phyloP scores from a whole-genome alignment of 352 stramenopile genomes.

The Sclerospora graminicola region DNA sequence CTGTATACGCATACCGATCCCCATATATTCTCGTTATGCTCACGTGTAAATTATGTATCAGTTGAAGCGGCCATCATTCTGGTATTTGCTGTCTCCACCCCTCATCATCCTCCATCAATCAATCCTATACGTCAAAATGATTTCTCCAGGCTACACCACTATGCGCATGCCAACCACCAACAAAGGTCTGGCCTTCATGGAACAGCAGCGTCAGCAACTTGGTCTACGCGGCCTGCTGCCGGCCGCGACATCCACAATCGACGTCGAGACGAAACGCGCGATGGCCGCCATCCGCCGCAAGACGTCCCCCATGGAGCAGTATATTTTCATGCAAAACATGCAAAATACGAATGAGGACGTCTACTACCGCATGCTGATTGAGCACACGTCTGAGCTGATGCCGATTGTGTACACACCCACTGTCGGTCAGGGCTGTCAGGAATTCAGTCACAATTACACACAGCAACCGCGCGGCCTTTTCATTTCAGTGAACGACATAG shows the following conservation, averaged over 20 bases:
- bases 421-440: conserved; percentile 87
- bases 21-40: too few relatives aligned
- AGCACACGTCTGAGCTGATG: conserved; percentile 88
- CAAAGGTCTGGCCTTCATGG: conserved; percentile 91
- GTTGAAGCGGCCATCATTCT: too few relatives aligned
- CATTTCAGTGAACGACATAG: conserved; percentile 78
- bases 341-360: conserved; percentile 86
- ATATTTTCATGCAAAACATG: conserved; percentile 88
- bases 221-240: conserved; percentile 86
- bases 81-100: too few relatives aligned
- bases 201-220: conserved; percentile 72
- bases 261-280: conserved; percentile 84
- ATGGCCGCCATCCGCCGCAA: conserved; percentile 78
- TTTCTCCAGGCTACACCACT: conserved; percentile 17
- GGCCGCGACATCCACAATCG: conserved; percentile 63
- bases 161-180: conserved; percentile 86
- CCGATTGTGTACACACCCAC: conserved; percentile 97
- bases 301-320: conserved; percentile 86
- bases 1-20: too few relatives aligned
- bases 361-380: conserved; percentile 88
- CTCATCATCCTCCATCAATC: too few relatives aligned
- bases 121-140: too few relatives aligned
- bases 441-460: conserved; percentile 88
- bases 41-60: too few relatives aligned
- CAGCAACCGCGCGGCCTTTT: conserved; percentile 89